These are phyloP conservation scores for Fistulinella prunicolor DNA, from an alignment of 768 basidiomycete species.

Conservation along the genomic window DNA sequence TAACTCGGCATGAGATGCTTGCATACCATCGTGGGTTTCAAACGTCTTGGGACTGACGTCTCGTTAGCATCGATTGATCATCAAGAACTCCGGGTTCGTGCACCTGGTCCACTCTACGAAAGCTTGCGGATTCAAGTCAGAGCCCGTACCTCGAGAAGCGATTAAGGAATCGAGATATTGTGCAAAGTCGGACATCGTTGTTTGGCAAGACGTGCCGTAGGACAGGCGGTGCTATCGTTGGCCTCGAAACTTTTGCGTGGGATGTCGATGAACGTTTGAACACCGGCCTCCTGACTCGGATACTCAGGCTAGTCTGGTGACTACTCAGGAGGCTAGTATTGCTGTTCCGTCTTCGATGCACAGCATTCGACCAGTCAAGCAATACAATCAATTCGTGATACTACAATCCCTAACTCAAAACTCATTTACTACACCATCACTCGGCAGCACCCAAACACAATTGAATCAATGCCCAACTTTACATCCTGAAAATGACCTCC, in stretches of 20 bases:
- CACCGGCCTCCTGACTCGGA: no score
- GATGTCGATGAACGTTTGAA: no score
- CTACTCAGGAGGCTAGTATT: no score
- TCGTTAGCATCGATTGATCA: conserved; percentile 14
- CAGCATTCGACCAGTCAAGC: no score
- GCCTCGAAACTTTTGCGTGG: no score
- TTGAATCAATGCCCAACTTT: not conserved
- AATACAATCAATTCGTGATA: no score
- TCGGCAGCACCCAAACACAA: not conserved
- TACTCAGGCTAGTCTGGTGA: no score
- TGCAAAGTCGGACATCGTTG: conserved; percentile 22
- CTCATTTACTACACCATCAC: no score
- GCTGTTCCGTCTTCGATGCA: no score
- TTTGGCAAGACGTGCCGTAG: no score
- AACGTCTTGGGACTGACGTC: conserved; percentile 14
- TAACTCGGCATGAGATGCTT: not conserved
- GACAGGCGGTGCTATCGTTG: no score
- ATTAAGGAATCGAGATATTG: conserved; percentile 22
- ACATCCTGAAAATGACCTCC: conserved; percentile 38
- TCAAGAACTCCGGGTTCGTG: not conserved
- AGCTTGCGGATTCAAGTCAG: conserved; percentile 13
- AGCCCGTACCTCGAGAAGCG: conserved; percentile 9
- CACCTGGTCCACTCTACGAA: conserved; percentile 28
- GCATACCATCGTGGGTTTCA: conserved; percentile 15
- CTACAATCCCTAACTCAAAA: no score